phyloP scores from a whole-genome alignment of 495 filamentous ascomycete species.

The Penicillium cinerascens region DNA sequence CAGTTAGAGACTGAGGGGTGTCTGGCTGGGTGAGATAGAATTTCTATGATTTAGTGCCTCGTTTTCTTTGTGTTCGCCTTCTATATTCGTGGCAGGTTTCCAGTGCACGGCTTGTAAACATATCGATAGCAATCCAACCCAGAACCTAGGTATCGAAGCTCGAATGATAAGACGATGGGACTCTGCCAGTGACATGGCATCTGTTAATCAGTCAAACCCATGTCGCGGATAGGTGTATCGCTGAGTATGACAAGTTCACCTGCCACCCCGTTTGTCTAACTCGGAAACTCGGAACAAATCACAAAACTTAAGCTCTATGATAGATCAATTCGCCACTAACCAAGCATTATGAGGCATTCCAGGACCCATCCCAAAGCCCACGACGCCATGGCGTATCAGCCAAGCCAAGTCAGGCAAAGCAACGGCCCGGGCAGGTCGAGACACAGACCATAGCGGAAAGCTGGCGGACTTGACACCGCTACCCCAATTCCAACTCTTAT shows the following conservation, averaged over 20 bases:
- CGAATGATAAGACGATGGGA: not conserved
- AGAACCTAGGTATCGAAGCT: not conserved
- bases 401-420: no score
- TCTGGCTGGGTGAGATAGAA: not conserved
- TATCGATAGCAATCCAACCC: not conserved
- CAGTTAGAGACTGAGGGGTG: not conserved
- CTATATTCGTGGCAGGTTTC: not conserved
- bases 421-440: not conserved
- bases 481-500: constrained; percentile 6
- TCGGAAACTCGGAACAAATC: not conserved
- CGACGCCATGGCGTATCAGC: not conserved
- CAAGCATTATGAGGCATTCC: not conserved
- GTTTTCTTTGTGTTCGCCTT: not conserved
- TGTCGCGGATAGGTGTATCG: not conserved
- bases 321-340: no score
- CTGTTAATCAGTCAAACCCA: not conserved
- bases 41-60: not conserved
- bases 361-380: not conserved
- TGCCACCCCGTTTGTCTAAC: not conserved
- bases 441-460: not conserved
- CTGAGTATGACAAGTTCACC: not conserved
- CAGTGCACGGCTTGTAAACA: not conserved
- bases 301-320: not conserved
- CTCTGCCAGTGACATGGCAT: not conserved
- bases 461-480: constrained; percentile 14